A percentile compares a stretch with the other conserved stretches of the same genome.
Evolutionary conservation across 1,284 basidiomycete species (phyloP).

Genomic region (Ustilago xerochloae): DNA sequence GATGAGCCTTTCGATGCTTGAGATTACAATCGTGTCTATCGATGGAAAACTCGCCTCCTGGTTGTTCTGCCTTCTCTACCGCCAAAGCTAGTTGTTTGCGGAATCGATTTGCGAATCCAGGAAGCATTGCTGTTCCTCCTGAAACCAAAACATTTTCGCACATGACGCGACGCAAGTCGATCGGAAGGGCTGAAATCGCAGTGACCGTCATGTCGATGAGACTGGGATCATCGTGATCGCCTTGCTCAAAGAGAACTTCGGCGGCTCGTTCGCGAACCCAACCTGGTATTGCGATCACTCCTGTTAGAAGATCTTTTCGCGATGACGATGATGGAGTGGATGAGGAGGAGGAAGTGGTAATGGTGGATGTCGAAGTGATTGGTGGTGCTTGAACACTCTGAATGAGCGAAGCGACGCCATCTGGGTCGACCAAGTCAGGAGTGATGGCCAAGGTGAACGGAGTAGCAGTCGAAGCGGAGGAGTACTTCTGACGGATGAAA

Average conservation of each 20-base stretch:
- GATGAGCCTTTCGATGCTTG: too few species aligned
- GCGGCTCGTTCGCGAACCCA: conserved; percentile 92
- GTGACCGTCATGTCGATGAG: conserved; percentile 83
- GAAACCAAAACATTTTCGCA: conserved; percentile 83
- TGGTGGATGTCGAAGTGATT: conserved; percentile 6
- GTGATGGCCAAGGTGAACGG: conserved; percentile 35
- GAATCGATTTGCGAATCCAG: conserved; percentile 88
- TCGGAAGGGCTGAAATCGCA: conserved; percentile 73
- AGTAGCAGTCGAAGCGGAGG: conserved; percentile 20
- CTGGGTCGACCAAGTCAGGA: conserved; percentile 20
- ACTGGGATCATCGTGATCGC: conserved; percentile 77
- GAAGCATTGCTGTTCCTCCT: conserved; percentile 90
- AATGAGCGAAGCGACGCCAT: conserved; percentile 33
- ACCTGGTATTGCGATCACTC: conserved; percentile 85
- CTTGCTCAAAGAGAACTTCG: conserved; percentile 88
- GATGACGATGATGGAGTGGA: conserved; percentile 73
- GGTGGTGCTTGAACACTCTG: conserved; percentile 21
- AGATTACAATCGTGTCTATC: conserved; percentile 12
- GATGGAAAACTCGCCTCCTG: conserved; percentile 29
- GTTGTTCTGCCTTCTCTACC: conserved; percentile 67
- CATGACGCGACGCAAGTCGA: conserved; percentile 85
- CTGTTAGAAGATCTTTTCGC: neutral
- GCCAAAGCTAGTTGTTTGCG: conserved; percentile 78
- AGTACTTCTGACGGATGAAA: conserved; percentile 12
- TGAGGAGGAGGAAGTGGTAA: conserved; percentile 24